Evolutionary conservation across 2,329 filamentous ascomycete species (phyloP).

Genomic region (Periconia digitata): DNA sequence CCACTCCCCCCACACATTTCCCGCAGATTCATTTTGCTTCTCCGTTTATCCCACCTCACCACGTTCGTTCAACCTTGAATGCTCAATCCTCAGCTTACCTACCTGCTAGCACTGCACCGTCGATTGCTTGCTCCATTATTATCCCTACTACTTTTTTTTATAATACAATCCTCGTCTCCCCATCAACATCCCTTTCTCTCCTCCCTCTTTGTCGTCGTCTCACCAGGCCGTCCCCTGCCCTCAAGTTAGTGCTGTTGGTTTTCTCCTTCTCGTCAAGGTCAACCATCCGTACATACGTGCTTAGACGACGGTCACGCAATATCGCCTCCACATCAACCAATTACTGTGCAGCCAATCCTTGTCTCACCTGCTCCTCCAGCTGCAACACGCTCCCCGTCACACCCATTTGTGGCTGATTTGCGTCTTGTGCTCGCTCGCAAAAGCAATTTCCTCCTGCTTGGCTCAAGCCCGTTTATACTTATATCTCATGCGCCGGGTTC

Average conservation of each 20-base stretch:
- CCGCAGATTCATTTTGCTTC: too few species aligned
- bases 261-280: background rate
- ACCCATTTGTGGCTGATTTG: constrained; percentile 9
- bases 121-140: too few species aligned
- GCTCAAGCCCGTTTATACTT: constrained; percentile 18
- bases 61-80: too few species aligned
- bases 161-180: too few species aligned
- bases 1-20: too few species aligned
- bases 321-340: constrained; percentile 23
- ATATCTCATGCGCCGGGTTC: constrained; percentile 31
- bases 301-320: constrained; percentile 27
- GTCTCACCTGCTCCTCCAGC: constrained; percentile 11
- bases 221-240: background rate
- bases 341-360: constrained; percentile 22
- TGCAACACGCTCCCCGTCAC: background rate
- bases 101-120: too few species aligned
- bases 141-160: too few species aligned
- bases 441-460: constrained; percentile 14
- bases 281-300: background rate
- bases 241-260: constrained; percentile 1
- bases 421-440: constrained; percentile 1
- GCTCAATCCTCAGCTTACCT: too few species aligned
- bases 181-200: background rate
- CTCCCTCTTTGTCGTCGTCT: background rate
- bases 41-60: too few species aligned